phyloP scores from a whole-genome alignment of 1,284 basidiomycete genomes.

The Moniliophthora roreri region DNA sequence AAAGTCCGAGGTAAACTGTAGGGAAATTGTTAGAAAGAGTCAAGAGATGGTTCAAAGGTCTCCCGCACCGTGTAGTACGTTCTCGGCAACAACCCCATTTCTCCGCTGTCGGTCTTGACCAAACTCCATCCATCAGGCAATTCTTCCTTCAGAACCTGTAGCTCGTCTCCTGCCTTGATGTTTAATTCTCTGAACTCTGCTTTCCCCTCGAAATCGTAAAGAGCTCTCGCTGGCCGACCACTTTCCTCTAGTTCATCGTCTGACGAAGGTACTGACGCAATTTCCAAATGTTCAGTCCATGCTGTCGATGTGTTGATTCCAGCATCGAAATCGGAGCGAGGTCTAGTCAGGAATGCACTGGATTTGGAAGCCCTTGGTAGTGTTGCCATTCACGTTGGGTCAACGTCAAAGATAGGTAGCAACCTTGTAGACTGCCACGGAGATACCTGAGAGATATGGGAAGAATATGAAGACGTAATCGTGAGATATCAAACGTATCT shows the following conservation, averaged over 20 bases:
- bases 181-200: conserved; percentile 67
- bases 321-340: conserved; percentile 61
- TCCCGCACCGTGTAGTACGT: conserved; percentile 69
- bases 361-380: conserved; percentile 26
- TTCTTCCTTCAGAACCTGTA: conserved; percentile 65
- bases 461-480: background rate
- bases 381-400: conserved; percentile 26
- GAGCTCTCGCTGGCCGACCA: conserved; percentile 54
- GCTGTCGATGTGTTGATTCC: conserved; percentile 74
- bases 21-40: conserved; percentile 4
- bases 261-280: conserved; percentile 17
- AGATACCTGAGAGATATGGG: background rate
- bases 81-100: conserved; percentile 67
- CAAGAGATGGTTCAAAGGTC: too few relatives aligned
- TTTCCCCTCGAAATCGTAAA: conserved; percentile 75
- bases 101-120: conserved; percentile 50
- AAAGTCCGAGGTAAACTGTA: conserved; percentile 65
- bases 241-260: conserved; percentile 40
- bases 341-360: conserved; percentile 16
- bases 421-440: background rate
- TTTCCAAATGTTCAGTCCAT: conserved; percentile 58
- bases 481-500: too few relatives aligned
- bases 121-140: conserved; percentile 78
- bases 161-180: conserved; percentile 61
- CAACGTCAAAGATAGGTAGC: background rate